Base-by-base conservation (phyloP, 208 protist species). In the Crithidia fasciculata region DNA sequence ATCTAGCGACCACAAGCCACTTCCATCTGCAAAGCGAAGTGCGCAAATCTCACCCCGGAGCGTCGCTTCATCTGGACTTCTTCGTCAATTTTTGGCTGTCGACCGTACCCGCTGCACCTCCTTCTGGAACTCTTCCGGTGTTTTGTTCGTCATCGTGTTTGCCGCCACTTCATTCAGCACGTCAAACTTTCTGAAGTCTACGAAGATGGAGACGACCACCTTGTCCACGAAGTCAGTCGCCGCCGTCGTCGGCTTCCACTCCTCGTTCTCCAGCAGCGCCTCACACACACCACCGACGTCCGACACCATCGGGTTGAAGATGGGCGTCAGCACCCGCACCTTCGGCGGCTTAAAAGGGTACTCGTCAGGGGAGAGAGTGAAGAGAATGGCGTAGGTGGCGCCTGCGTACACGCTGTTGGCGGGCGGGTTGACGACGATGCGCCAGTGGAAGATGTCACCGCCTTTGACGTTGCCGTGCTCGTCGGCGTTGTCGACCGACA, bases 311-410 rank as follows among this genome's bases (percentile, higher is more conserved):
- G 91, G 91, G 72, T 84, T 90, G 62, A 84, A 93, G 43, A 94
- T 80, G 19, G 54, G 57, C 4, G 88, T 88, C 4, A 86, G 53
- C 53, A 96, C 80, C 9, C 62, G 64, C 37, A 94, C 60, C 44
- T 60, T 76, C 6, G 91, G 91, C 10, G 87, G 78, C 39, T 78
- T 72, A 65, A 89, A 80, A 1, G 91, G 91, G 73, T 92, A 96
- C 39, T 88, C 76, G 6, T 84, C 66, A 0, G 41, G 50, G 13
- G 74, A 73, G 15, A 89, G 72, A 8, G 68, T 73, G 43, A 91
- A 85, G 12, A 81, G 19, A 6, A 95, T 39, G 36, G 78, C 44
- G 67, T 94, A 92, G 56, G 44, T 72, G 28, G 40, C 36, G 8
- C 67, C 78, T 5, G 59, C 58, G 68, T 94, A 96, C n/a, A 92